phyloP scores from a whole-genome alignment of 2,329 filamentous ascomycete genomes.

The Geosmithia putterillii region DNA sequence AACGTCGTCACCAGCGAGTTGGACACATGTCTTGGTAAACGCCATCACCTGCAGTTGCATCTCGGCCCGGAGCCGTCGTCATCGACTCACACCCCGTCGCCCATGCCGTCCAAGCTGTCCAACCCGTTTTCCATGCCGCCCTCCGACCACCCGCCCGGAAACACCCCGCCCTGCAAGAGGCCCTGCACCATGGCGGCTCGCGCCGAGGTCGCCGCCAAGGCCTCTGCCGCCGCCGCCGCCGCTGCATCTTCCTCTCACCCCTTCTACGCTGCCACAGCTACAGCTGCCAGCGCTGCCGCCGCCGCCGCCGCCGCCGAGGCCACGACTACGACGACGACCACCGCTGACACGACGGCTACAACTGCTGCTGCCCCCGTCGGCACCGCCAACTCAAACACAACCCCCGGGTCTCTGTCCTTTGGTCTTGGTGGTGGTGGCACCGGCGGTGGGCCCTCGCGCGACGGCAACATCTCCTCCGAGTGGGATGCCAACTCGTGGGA shows the following conservation, averaged over 20 bases:
- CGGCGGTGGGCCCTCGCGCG: neutral
- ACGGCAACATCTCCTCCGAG: neutral
- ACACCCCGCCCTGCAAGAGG: neutral
- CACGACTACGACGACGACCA: neutral
- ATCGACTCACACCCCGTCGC: neutral
- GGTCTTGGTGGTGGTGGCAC: neutral
- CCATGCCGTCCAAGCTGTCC: neutral
- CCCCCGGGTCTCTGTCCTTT: neutral
- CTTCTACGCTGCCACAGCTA: too few relatives aligned
- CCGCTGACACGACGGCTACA: neutral
- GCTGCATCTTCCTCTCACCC: too few relatives aligned
- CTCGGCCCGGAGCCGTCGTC: constrained; percentile 1
- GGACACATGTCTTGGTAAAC: constrained; percentile 3
- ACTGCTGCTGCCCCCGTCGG: neutral
- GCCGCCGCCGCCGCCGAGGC: neutral
- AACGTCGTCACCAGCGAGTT: neutral
- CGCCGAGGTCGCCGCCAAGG: neutral
- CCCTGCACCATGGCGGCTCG: constrained; percentile 2
- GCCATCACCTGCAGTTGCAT: neutral
- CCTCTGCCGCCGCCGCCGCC: neutral
- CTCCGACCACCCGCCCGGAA: neutral
- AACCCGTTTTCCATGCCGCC: neutral
- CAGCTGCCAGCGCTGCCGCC: neutral
- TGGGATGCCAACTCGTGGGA: neutral
- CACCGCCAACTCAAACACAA: neutral